Evolutionary conservation across 495 filamentous ascomycete genomes (phyloP).

Genomic region (Elasticomyces elasticus): DNA sequence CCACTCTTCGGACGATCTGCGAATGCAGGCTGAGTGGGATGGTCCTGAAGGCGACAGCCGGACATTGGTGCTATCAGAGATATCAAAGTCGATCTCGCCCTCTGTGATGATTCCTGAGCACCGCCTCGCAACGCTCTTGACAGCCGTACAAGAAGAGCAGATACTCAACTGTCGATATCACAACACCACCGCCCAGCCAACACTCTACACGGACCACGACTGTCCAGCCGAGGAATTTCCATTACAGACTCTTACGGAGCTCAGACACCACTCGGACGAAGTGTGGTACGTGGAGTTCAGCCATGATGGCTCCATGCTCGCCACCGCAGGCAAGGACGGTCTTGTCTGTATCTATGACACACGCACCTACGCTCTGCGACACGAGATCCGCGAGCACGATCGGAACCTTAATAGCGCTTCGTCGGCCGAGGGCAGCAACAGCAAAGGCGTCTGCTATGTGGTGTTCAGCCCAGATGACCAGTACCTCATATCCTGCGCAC

Average conservation of each 20-base stretch:
- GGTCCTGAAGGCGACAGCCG: slow-evolving; percentile 73
- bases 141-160: slow-evolving; percentile 71
- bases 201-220: slow-evolving; percentile 77
- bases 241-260: slow-evolving; percentile 49
- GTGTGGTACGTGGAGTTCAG: slow-evolving; percentile 89
- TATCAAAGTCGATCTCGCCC: slow-evolving; percentile 89
- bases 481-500: slow-evolving; percentile 70
- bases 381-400: slow-evolving; percentile 49
- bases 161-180: slow-evolving; percentile 81
- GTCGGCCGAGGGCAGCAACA: too few species aligned
- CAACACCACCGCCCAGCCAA: slow-evolving; percentile 66
- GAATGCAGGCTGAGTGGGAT: slow-evolving; percentile 76
- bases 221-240: slow-evolving; percentile 79
- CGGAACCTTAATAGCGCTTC: background rate
- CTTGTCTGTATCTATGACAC: slow-evolving; percentile 78
- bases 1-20: slow-evolving; percentile 64
- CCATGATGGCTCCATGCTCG: slow-evolving; percentile 73
- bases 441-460: slow-evolving; percentile 53
- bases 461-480: slow-evolving; percentile 88
- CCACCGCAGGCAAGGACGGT: slow-evolving; percentile 66
- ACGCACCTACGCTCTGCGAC: slow-evolving; percentile 51
- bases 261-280: slow-evolving; percentile 71
- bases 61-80: slow-evolving; percentile 60
- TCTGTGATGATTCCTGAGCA: slow-evolving; percentile 98
- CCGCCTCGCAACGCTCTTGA: slow-evolving; percentile 73